Evolutionary conservation across 306 rosid species (phyloP), one percentile per base, ranked within the genome.

Genomic region (Vigna hirtella): DNA sequence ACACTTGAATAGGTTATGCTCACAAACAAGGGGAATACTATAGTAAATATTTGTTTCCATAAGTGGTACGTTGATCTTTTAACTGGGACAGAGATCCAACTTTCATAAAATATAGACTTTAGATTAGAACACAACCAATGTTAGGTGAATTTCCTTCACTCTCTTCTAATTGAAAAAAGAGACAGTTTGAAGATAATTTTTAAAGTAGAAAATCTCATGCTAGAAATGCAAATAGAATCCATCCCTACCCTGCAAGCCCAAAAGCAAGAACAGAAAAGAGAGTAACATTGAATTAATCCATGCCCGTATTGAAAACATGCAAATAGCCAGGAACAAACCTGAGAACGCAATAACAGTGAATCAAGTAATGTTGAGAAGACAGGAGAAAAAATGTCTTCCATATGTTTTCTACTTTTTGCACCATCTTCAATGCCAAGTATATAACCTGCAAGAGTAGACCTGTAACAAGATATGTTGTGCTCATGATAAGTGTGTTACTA

Each of bases 381-480:
- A 26, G 97, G 85, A 45, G 88, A 81, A 90, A 92, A 94, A 75
- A 87, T 79, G 74, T 81, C 93, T 78, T 90, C 91, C 74, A 76
- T 90, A 0, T 77, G 91, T 82, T 86, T 89, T 86, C 86, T 90
- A 65, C 67, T 82, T 66, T 81, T 82, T 24, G 87, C 81, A 68
- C 79, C 85, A 74, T 90, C 91, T 85, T 83, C 91, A 82, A 90
- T 86, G 76, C 90, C 92, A 87, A 94, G 93, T 82, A 92, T 86
- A 84, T 87, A 94, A 89, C 94, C 87, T 6, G 95, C 95, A 74
- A 92, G 87, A 83, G 93, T 80, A 76, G 91, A 92, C 98, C 98
- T 94, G 94, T 73, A 64, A 79, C 83, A 77, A 69, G 12, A 77
- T 63, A 78, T 76, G 72, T 50, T 62, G 63, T 15, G 24, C 34